These are phyloP conservation scores for Pleurotus platypus DNA, from an alignment of 768 basidiomycete species.

Conservation along the genomic window DNA sequence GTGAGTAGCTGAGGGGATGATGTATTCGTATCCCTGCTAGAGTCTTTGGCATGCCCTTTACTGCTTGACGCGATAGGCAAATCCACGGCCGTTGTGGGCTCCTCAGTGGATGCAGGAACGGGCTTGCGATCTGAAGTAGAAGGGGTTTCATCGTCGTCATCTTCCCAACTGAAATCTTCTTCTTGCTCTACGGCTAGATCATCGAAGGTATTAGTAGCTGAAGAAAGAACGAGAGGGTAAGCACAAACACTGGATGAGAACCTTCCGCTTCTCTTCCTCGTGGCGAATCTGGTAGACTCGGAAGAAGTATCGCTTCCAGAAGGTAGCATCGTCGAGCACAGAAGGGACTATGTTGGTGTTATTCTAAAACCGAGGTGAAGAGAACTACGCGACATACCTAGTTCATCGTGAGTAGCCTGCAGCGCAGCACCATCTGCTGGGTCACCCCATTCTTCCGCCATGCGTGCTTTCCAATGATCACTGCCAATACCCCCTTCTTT, in stretches of 20 bases:
- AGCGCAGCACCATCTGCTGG: conserved; percentile 49
- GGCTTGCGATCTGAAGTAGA: conserved; percentile 12
- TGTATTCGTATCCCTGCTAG: conserved; percentile 10
- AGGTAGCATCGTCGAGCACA: conserved; percentile 56
- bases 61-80: background rate
- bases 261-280: conserved; percentile 79
- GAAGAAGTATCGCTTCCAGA: conserved; percentile 93
- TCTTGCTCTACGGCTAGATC: conserved; percentile 66
- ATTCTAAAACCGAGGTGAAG: conserved; percentile 4
- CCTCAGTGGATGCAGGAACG: background rate
- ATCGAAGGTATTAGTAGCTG: conserved; percentile 1
- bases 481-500: conserved; percentile 56
- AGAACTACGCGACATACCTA: conserved; percentile 44
- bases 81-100: conserved; percentile 7
- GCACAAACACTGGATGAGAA: conserved; percentile 62
- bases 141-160: conserved; percentile 75
- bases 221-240: background rate
- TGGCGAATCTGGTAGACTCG: conserved; percentile 73
- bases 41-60: background rate
- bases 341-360: conserved; percentile 57
- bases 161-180: conserved; percentile 92
- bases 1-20: conserved; percentile 32
- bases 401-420: conserved; percentile 44
- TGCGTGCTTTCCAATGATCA: conserved; percentile 51
- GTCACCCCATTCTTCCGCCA: conserved; percentile 46